phyloP scores from a whole-genome alignment of 352 stramenopile genomes.

The Phytopythium kandeliae region DNA sequence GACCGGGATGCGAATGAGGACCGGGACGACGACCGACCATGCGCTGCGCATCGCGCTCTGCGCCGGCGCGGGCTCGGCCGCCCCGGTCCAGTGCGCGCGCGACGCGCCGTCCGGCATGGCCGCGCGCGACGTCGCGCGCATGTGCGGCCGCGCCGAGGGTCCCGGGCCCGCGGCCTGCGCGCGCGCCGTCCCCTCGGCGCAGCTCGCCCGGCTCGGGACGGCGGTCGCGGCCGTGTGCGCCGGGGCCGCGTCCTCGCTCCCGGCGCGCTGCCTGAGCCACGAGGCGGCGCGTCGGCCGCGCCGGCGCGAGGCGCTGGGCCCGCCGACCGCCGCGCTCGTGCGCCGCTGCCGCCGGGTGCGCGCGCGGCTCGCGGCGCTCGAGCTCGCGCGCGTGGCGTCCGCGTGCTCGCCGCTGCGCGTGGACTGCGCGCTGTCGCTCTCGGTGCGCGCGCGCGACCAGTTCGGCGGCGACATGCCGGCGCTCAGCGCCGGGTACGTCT shows the following conservation, averaged over 20 bases:
- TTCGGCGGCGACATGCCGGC: constrained; percentile 38
- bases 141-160: constrained; percentile 30
- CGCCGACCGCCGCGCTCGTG: too few relatives aligned
- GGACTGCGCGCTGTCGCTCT: constrained; percentile 32
- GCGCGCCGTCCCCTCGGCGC: constrained; percentile 14
- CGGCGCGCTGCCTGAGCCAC: constrained; percentile 37
- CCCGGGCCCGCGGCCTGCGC: constrained; percentile 34
- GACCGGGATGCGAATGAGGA: too few relatives aligned
- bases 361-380: constrained; percentile 20
- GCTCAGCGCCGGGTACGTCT: constrained; percentile 21
- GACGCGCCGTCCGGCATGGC: constrained; percentile 42
- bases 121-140: constrained; percentile 16
- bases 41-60: constrained; percentile 24
- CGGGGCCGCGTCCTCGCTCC: constrained; percentile 21
- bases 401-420: constrained; percentile 36
- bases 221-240: constrained; percentile 29
- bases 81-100: constrained; percentile 26
- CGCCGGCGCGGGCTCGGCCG: constrained; percentile 16
- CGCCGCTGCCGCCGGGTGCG: constrained; percentile 23
- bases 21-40: too few relatives aligned
- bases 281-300: too few relatives aligned
- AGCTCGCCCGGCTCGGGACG: constrained; percentile 23
- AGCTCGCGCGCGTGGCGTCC: constrained; percentile 43
- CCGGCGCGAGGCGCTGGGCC: too few relatives aligned
- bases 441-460: constrained; percentile 44